A percentile compares a stretch with the other conserved stretches of the same genome.
Conservation (phyloP, 495 filamentous ascomycete species). For the Neurospora sp. region DNA sequence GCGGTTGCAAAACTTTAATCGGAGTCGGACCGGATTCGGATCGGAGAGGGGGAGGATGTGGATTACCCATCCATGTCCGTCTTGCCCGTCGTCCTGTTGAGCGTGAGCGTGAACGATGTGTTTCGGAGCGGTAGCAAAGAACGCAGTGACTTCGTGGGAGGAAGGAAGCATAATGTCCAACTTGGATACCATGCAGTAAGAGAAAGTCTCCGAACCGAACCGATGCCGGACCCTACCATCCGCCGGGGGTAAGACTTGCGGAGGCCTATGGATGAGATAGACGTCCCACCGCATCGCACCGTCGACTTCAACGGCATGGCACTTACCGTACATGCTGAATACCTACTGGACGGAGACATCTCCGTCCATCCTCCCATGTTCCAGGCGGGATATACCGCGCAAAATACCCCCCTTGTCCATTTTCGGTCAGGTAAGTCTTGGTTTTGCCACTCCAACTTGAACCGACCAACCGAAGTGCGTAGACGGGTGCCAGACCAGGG, state of each 20-base stretch:
- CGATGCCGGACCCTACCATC: neutral
- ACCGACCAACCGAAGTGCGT: neutral
- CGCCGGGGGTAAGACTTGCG: neutral
- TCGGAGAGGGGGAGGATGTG: neutral
- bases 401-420: neutral
- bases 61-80: neutral
- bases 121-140: neutral
- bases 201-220: neutral
- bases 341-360: neutral
- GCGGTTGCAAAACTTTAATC: neutral
- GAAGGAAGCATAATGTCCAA: neutral
- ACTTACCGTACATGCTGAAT: neutral
- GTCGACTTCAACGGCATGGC: neutral
- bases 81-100: neutral
- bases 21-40: neutral
- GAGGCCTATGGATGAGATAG: neutral
- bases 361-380: neutral
- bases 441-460: neutral
- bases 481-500: neutral
- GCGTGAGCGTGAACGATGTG: neutral
- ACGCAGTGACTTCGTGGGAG: neutral
- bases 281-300: neutral
- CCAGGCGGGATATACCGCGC: neutral
- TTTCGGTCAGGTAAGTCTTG: neutral
- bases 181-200: neutral